Evolutionary conservation across 169 alveolate species (phyloP).

Genomic region (Plasmodium knowlesi): DNA sequence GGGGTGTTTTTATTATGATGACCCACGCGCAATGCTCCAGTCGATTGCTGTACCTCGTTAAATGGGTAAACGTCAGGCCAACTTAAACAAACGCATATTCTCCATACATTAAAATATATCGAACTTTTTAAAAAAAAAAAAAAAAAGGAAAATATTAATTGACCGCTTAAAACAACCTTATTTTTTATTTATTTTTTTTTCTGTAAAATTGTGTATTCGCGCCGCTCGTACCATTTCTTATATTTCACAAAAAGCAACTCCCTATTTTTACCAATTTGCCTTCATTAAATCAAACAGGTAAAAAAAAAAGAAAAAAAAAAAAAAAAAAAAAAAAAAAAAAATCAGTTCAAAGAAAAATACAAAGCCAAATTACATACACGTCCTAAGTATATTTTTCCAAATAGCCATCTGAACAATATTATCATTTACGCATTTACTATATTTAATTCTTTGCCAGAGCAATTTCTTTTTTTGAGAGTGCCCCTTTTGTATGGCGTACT

Average conservation of each 20-base stretch:
- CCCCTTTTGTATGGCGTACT: background rate
- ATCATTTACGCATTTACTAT: background rate
- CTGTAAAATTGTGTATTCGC: background rate
- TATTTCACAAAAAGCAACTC: background rate
- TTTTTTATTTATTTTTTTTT: background rate
- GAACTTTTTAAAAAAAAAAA: background rate
- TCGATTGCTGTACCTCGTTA: background rate
- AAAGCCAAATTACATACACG: background rate
- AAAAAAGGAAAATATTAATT: background rate
- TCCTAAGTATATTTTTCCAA: background rate
- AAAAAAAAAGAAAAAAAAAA: conserved; percentile 1
- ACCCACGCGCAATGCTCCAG: background rate
- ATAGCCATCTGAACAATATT: background rate
- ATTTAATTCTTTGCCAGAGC: background rate
- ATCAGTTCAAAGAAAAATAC: background rate
- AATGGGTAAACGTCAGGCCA: background rate
- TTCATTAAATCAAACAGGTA: background rate
- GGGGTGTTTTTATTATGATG: background rate
- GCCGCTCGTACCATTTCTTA: background rate
- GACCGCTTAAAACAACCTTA: background rate
- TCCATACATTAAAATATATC: background rate
- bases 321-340: conserved; percentile 4
- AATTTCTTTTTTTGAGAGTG: background rate
- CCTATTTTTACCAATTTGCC: background rate
- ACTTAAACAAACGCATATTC: background rate